Evolutionary conservation across 352 stramenopile species (phyloP).

Genomic region (Salisapilia sapeloensis): DNA sequence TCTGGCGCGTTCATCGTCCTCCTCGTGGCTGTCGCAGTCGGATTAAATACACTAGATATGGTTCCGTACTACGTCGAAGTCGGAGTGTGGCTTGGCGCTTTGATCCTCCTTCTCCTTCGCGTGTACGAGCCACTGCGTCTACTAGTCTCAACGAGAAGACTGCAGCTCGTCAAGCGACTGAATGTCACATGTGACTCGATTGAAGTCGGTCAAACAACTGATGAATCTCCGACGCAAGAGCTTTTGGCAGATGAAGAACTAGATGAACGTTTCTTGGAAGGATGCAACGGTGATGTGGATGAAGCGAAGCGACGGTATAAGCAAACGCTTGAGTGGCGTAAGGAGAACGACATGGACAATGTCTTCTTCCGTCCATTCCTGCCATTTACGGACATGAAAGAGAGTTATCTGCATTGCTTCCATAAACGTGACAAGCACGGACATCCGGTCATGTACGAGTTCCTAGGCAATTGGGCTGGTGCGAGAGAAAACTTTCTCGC

Average conservation of each 20-base stretch:
- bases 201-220: conserved; percentile 19
- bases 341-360: conserved; percentile 48
- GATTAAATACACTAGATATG: conserved; percentile 25
- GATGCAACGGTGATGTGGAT: conserved; percentile 46
- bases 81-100: conserved; percentile 23
- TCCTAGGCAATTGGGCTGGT: conserved; percentile 39
- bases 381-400: conserved; percentile 46
- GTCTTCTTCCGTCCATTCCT: conserved; percentile 35
- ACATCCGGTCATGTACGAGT: conserved; percentile 35
- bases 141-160: conserved; percentile 24
- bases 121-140: conserved; percentile 38
- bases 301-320: conserved; percentile 45
- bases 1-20: conserved; percentile 29
- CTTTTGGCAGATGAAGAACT: conserved; percentile 16
- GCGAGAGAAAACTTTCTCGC: conserved; percentile 31
- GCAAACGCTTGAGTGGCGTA: conserved; percentile 43
- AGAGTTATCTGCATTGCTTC: conserved; percentile 30
- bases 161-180: conserved; percentile 16
- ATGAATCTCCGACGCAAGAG: conserved; percentile 11
- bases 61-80: conserved; percentile 14
- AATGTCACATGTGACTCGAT: conserved; percentile 19
- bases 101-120: conserved; percentile 30
- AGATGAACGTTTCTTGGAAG: conserved; percentile 40
- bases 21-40: conserved; percentile 15
- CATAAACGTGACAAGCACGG: conserved; percentile 54